Base-by-base conservation (phyloP, 768 basidiomycete genomes). In the Auricularia heimuer region DNA sequence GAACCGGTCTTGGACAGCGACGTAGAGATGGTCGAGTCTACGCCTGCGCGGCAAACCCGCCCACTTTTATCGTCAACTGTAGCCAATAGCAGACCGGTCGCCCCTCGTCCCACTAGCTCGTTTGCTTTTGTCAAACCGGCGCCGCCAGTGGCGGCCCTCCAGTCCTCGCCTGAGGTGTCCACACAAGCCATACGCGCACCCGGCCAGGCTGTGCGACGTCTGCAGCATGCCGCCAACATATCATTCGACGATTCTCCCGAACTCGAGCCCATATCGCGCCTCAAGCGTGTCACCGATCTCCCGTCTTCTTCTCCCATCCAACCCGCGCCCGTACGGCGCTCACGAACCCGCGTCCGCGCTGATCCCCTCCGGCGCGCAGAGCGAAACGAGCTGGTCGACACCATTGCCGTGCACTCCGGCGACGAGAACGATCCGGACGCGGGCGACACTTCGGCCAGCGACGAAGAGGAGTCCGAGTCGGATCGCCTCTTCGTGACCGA, bases 381-480 rank as follows among this genome's bases (percentile, higher is more conserved):
- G 12, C 51, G 62, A 4, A 66, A 70, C 51, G 64, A 62, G 1
- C 78, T 86, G 71, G 78, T 90, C 62, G 90, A 90, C 68, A 78
- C 83, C 39, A 87, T 86, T 71, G 92, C 92, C 3, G 74, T 74
- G 18, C 92, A 92, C 69, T 94, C 92, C 8, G 92, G 90, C 21
- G 90, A 90, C 65, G 92, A 93, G 70, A 78, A 79, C 64, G 87
- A 86, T 69, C 81, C 18, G n/a, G 29, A 60, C 24, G 56, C 56
- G 6, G 56, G 79, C 64, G 89, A 89, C 39, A 78, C 77, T 1
- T 87, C 86, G 0, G 79, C 80, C 67, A 81, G 83, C 45, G 80
- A 82, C 33, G 78, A 76, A 34, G 70, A 71, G 39, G 88, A 88
- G 70, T 82, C 79, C 71, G 89, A 88, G 70, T 84, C 82, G 39